Conservation (phyloP, 1,139 yeast genomes). For the Yamadazyma oceani region DNA sequence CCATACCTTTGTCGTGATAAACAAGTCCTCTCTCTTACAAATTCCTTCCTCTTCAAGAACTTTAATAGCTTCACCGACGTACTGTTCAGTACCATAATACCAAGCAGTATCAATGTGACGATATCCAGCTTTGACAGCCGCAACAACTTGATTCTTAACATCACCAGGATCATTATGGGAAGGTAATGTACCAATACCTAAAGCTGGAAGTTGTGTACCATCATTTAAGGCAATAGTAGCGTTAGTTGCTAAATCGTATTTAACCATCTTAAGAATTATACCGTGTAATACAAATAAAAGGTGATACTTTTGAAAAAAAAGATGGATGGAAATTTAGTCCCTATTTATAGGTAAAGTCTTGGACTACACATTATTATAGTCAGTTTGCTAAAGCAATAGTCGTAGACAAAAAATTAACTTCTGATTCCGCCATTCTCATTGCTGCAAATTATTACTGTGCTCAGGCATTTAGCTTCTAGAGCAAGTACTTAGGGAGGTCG, state of each 20-base stretch:
- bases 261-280: constrained; percentile 9
- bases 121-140: constrained; percentile 43
- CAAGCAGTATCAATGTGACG: constrained; percentile 46
- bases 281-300: too few relatives aligned
- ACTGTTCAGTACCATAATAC: constrained; percentile 51
- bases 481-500: too few relatives aligned
- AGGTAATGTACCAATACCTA: constrained; percentile 41
- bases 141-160: constrained; percentile 36
- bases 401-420: background rate
- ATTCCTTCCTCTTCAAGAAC: constrained; percentile 46
- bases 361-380: too few relatives aligned
- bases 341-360: too few relatives aligned
- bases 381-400: background rate
- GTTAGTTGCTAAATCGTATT: constrained; percentile 22
- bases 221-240: constrained; percentile 27
- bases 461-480: too few relatives aligned
- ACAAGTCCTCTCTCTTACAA: constrained; percentile 55
- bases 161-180: constrained; percentile 29
- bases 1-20: constrained; percentile 66
- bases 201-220: constrained; percentile 36
- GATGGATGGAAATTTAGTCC: background rate
- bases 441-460: too few relatives aligned
- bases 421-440: background rate
- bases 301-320: background rate
- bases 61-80: constrained; percentile 50